Conservation (phyloP, 2,329 filamentous ascomycete species). For the Fusarium sp. region DNA sequence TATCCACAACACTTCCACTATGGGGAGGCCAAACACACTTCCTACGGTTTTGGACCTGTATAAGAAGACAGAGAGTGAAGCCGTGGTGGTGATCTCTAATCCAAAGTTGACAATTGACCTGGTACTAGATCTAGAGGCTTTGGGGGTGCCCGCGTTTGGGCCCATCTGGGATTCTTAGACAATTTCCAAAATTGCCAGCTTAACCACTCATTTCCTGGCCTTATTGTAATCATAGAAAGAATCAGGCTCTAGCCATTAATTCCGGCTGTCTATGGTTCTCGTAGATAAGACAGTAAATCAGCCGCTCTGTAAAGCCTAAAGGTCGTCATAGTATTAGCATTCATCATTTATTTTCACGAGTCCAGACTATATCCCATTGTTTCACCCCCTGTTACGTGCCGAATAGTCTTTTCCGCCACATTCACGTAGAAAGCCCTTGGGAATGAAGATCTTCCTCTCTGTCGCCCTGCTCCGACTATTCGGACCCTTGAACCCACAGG, state of each 20-base stretch:
- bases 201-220: too few relatives aligned
- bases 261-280: background rate
- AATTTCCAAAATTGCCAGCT: background rate
- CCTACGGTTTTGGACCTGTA: conserved; percentile 62
- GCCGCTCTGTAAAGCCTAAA: background rate
- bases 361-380: background rate
- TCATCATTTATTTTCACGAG: background rate
- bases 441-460: conserved; percentile 17
- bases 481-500: conserved; percentile 1
- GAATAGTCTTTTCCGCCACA: background rate
- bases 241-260: background rate
- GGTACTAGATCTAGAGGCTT: conserved; percentile 74
- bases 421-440: too few relatives aligned
- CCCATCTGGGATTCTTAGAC: conserved; percentile 73
- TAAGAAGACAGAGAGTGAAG: conserved; percentile 70
- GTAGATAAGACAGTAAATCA: background rate
- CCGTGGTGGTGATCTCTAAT: conserved; percentile 79
- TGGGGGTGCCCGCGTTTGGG: conserved; percentile 75
- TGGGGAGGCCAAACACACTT: conserved; percentile 67
- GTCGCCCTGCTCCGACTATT: conserved; percentile 5
- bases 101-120: conserved; percentile 72
- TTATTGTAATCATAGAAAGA: too few relatives aligned
- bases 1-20: conserved; percentile 72
- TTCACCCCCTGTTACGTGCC: background rate
- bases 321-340: background rate